Percentiles rank a stretch among this genome's conserved stretches.
These are phyloP conservation scores for Coprinopsis sp. DNA, from an alignment of 768 basidiomycete genomes.

Conservation along the genomic window DNA sequence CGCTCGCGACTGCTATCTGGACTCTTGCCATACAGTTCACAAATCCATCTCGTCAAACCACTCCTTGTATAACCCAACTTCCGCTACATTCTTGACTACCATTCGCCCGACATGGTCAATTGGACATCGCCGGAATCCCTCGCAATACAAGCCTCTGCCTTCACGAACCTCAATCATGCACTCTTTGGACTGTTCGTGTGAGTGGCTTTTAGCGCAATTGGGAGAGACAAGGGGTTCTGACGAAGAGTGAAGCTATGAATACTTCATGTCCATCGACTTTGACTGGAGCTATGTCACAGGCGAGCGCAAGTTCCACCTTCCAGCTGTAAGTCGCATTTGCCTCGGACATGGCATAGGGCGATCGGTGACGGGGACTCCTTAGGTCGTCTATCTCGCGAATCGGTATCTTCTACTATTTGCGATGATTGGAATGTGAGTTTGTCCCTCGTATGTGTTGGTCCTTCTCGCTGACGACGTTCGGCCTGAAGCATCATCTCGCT, in stretches of 20 bases:
- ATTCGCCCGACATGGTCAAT: constrained; percentile 37
- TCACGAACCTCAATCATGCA: constrained; percentile 51
- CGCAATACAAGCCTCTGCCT: constrained; percentile 38
- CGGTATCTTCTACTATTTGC: constrained; percentile 64
- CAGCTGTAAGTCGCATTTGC: constrained; percentile 42
- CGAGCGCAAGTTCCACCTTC: constrained; percentile 59
- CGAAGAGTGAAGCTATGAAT: constrained; percentile 50
- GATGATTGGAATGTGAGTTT: constrained; percentile 61
- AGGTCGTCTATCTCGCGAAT: constrained; percentile 67
- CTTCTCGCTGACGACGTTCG: constrained; percentile 9
- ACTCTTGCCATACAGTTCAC: too few relatives aligned
- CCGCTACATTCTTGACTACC: constrained; percentile 5
- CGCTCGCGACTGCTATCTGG: too few relatives aligned
- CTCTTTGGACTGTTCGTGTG: constrained; percentile 55
- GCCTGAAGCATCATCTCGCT: constrained; percentile 43
- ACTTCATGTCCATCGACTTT: constrained; percentile 55
- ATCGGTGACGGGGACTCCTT: constrained; percentile 3
- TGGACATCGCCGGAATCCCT: constrained; percentile 51
- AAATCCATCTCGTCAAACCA: background rate
- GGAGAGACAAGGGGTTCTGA: constrained; percentile 1
- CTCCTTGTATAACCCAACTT: background rate
- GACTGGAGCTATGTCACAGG: constrained; percentile 59
- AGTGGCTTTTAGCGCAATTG: constrained; percentile 21
- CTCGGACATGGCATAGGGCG: background rate
- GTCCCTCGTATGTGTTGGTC: constrained; percentile 4